phyloP scores from a whole-genome alignment of 2,329 filamentous ascomycete species.

The Hypoxylon sp. region DNA sequence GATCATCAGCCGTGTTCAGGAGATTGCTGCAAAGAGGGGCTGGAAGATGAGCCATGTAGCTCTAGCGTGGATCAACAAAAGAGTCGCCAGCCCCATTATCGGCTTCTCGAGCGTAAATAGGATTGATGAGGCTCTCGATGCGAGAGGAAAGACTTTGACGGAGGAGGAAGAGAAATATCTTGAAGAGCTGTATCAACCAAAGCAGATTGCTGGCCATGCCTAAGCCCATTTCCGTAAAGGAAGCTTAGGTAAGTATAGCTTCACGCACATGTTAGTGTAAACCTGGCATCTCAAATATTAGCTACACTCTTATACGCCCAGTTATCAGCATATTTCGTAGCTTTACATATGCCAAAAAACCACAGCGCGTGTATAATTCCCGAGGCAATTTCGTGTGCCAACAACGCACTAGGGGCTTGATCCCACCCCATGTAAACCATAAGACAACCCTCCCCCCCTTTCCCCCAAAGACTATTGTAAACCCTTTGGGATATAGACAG shows the following conservation, averaged over 20 bases:
- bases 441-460: neutral
- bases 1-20: constrained; percentile 68
- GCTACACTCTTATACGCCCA: neutral
- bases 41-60: constrained; percentile 76
- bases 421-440: neutral
- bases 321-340: neutral
- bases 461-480: too few species aligned
- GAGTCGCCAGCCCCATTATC: constrained; percentile 71
- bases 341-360: neutral
- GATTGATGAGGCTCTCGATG: constrained; percentile 73
- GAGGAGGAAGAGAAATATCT: constrained; percentile 73
- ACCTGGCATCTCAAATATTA: neutral
- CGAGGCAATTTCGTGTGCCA: too few species aligned
- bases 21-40: constrained; percentile 70
- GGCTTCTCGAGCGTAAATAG: constrained; percentile 71
- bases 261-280: neutral
- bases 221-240: neutral
- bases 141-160: constrained; percentile 63
- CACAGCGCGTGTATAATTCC: too few species aligned
- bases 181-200: constrained; percentile 73
- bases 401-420: neutral
- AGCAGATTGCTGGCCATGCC: constrained; percentile 60
- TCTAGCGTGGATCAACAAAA: constrained; percentile 73
- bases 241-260: neutral
- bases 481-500: too few species aligned